Evolutionary conservation across 2,329 filamentous ascomycete genomes (phyloP), one percentile per base, ranked within the genome.

Genomic region (Phialocephala sp.): DNA sequence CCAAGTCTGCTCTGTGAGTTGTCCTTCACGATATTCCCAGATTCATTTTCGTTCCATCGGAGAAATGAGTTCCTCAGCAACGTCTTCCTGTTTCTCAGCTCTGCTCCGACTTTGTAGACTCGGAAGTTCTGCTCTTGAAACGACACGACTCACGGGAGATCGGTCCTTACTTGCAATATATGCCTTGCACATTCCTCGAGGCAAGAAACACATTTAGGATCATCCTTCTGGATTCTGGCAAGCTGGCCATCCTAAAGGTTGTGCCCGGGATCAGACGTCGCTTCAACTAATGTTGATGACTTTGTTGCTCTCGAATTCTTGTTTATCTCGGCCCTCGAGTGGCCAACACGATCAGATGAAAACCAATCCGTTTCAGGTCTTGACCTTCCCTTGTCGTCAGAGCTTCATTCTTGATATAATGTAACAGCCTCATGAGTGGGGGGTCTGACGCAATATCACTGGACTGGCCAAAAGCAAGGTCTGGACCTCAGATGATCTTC

Each of bases 351-450:
- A 47, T 63, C 60, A 58, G 54, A 58, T 63, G 54, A 47, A 39
- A 47, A 14, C 8, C 24, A 52, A n/a, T 37, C 24, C 11, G 22
- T 52, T 39, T 58, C 52, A 57, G 37, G 54, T 12, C 41, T 50
- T 58, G 54, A 37, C 60, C 58, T 58, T 36, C n/a, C n/a, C 60
- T 58, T 50, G 39, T 63, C 54, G 36, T 58, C 32, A 24, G 41
- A 63, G 37, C 37, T 37, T 58, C 14, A 22, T 47, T 27, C 8
- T 22, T 22, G 6, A 43, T 37, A 11, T 9, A 45, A 20, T 56
- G 50, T 47, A 62, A 62, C 50, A 5, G 35, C 24, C 35, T 45
- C 50, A 32, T 5, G 2, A 35, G 24, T 32, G 14, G 22, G 15
- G 15, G 3, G 55, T 57, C 55, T 37, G 55, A 57, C 11, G 5